These are phyloP conservation scores for Nemania sp. DNA, from an alignment of 2,329 filamentous ascomycete species.

Conservation along the genomic window DNA sequence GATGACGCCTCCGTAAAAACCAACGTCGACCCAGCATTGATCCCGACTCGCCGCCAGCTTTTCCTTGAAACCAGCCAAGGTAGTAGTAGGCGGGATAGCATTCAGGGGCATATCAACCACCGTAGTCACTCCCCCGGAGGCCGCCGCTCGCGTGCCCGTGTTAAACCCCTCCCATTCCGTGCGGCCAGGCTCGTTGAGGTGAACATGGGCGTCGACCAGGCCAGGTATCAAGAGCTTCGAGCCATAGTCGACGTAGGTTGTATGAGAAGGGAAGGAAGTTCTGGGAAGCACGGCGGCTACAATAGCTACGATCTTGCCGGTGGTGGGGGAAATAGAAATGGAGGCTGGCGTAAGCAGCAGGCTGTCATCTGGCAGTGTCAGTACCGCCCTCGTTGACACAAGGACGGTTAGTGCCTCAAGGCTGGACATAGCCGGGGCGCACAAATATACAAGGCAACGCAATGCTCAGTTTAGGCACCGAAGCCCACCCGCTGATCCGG, in stretches of 20 bases:
- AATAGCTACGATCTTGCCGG: slow-evolving; percentile 87
- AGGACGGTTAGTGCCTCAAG: slow-evolving; percentile 73
- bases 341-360: slow-evolving; percentile 82
- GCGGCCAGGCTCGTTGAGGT: slow-evolving; percentile 95
- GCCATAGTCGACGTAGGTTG: slow-evolving; percentile 84
- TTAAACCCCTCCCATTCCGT: slow-evolving; percentile 99
- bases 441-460: slow-evolving; percentile 38
- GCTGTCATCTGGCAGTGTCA: slow-evolving; percentile 74
- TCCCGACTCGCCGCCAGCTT: slow-evolving; percentile 86
- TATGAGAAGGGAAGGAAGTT: slow-evolving; percentile 78
- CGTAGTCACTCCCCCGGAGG: slow-evolving; percentile 95
- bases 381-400: slow-evolving; percentile 83
- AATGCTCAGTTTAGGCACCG: slow-evolving; percentile 3
- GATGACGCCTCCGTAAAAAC: slow-evolving; percentile 95
- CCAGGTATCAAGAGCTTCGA: slow-evolving; percentile 88
- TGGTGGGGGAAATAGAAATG: slow-evolving; percentile 79
- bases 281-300: slow-evolving; percentile 78
- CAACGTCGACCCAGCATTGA: slow-evolving; percentile 98
- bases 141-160: slow-evolving; percentile 92
- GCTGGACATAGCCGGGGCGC: slow-evolving; percentile 38
- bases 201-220: slow-evolving; percentile 95
- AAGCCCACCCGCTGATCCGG: slow-evolving; percentile 7
- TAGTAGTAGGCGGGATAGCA: slow-evolving; percentile 95
- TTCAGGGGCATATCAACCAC: slow-evolving; percentile 98
- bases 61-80: slow-evolving; percentile 81